Evolutionary conservation across 192 early-diverging fungal species (phyloP).

Genomic region (Coemansia sp.): DNA sequence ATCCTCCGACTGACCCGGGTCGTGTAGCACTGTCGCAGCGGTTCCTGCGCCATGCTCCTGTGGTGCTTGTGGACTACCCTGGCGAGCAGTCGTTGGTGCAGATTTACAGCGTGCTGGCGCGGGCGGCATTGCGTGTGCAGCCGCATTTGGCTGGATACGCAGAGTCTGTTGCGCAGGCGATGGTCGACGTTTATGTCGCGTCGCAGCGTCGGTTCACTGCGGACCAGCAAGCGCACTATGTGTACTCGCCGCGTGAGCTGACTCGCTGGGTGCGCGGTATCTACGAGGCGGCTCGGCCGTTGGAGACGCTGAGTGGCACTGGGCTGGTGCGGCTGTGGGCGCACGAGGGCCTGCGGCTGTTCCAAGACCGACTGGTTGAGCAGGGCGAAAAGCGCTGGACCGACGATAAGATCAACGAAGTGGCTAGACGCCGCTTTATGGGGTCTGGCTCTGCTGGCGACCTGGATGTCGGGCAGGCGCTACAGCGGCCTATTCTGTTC

Average conservation of each 20-base stretch:
- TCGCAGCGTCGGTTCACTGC: constrained; percentile 94
- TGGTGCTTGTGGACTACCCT: constrained; percentile 98
- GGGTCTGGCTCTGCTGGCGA: not conserved
- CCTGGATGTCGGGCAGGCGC: constrained; percentile 59
- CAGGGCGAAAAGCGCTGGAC: constrained; percentile 91
- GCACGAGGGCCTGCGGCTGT: constrained; percentile 95
- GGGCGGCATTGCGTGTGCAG: constrained; percentile 92
- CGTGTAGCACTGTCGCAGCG: constrained; percentile 93
- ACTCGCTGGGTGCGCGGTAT: constrained; percentile 99
- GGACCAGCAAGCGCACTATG: constrained; percentile 98
- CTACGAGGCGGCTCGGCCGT: constrained; percentile 85
- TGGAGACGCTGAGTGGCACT: constrained; percentile 78
- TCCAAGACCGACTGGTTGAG: constrained; percentile 96
- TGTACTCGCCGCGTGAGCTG: constrained; percentile 99
- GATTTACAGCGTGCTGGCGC: constrained; percentile 93
- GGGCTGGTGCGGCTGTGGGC: constrained; percentile 95
- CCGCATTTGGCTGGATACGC: constrained; percentile 88
- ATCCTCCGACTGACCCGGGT: constrained; percentile 98
- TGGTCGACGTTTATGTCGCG: constrained; percentile 93
- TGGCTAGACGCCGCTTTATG: constrained; percentile 82
- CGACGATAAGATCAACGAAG: constrained; percentile 77
- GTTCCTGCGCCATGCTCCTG: constrained; percentile 94
- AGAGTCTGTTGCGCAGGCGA: constrained; percentile 87
- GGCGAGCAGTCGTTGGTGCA: constrained; percentile 87
- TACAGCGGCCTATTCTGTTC: constrained; percentile 91